A percentile compares a stretch with the other conserved stretches of the same genome.
These are phyloP conservation scores for Aspergillus sclerotialis DNA, from an alignment of 2,329 filamentous ascomycete genomes.

Conservation along the genomic window DNA sequence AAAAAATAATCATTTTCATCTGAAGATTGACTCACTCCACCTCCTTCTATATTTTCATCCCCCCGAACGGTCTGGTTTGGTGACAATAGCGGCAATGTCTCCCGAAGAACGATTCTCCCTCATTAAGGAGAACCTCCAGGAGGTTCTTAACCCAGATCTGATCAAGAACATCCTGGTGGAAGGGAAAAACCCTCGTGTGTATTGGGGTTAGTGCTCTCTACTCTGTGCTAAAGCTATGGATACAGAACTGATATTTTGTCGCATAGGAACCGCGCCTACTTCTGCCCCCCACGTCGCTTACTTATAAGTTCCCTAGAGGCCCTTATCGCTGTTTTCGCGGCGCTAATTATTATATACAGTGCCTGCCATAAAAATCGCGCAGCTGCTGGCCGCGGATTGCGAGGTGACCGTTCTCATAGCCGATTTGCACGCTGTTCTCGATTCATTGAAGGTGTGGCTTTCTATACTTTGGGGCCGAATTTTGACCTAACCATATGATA, in stretches of 20 bases:
- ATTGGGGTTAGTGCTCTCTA: constrained; percentile 16
- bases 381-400: constrained; percentile 78
- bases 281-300: neutral
- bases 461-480: no score
- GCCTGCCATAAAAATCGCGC: constrained; percentile 80
- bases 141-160: constrained; percentile 65
- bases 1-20: no score
- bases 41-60: no score
- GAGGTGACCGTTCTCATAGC: constrained; percentile 68
- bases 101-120: constrained; percentile 49
- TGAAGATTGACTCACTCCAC: no score
- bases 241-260: constrained; percentile 1
- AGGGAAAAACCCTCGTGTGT: constrained; percentile 17
- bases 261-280: no score
- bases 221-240: neutral
- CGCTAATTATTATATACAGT: constrained; percentile 38
- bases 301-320: no score
- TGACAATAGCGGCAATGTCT: neutral
- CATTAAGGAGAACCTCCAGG: constrained; percentile 72
- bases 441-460: constrained; percentile 62
- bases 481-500: no score
- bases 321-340: no score
- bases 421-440: constrained; percentile 54
- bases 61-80: no score
- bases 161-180: constrained; percentile 18